A percentile compares a stretch with the other conserved stretches of the same genome.
Evolutionary conservation across 1,139 yeast species (phyloP).

Genomic region (Taphrina wiesneri): DNA sequence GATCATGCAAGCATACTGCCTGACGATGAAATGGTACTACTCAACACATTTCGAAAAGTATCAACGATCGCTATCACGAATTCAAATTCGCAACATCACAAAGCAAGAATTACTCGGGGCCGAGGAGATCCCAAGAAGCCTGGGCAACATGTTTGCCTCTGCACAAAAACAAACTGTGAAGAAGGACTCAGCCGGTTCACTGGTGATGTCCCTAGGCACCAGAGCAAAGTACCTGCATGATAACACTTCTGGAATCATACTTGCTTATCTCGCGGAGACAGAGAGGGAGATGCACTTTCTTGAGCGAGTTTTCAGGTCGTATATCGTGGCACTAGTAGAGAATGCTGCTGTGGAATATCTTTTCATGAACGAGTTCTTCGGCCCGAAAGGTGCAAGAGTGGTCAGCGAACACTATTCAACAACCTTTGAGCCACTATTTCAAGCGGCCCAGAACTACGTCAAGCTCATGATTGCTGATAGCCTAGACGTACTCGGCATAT

Average conservation of each 20-base stretch:
- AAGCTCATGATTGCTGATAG: slow-evolving; percentile 54
- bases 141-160: slow-evolving; percentile 25
- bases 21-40: slow-evolving; percentile 94
- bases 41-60: slow-evolving; percentile 75
- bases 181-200: slow-evolving; percentile 5
- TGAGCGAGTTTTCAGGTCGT: slow-evolving; percentile 52
- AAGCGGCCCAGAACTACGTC: slow-evolving; percentile 57
- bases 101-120: slow-evolving; percentile 56
- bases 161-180: background rate
- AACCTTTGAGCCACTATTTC: slow-evolving; percentile 56
- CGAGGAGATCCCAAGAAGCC: slow-evolving; percentile 38
- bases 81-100: slow-evolving; percentile 58
- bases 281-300: slow-evolving; percentile 62
- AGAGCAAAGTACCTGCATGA: slow-evolving; percentile 35
- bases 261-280: slow-evolving; percentile 54
- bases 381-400: slow-evolving; percentile 44
- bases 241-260: slow-evolving; percentile 19
- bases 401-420: slow-evolving; percentile 53
- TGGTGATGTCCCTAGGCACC: slow-evolving; percentile 21
- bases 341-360: slow-evolving; percentile 76
- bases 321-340: slow-evolving; percentile 72
- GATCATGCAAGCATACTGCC: slow-evolving; percentile 73
- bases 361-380: slow-evolving; percentile 71
- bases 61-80: slow-evolving; percentile 68
- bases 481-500: slow-evolving; percentile 74